Base-by-base conservation (phyloP, 352 stramenopile genomes). In the Phytophthora cactorum region DNA sequence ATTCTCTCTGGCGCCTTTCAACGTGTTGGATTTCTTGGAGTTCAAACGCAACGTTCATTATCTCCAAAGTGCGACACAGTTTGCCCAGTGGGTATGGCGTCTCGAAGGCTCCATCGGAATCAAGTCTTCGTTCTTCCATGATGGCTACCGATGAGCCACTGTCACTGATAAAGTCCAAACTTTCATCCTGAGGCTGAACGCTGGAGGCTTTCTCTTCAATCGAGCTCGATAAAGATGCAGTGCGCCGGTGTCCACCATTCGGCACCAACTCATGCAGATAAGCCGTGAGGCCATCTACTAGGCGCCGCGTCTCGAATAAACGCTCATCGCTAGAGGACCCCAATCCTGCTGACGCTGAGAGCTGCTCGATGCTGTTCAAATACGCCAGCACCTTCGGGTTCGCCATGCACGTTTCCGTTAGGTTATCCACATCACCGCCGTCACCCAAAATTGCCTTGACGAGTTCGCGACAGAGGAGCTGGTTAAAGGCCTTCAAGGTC, bases 401-500 rank as follows among this genome's bases (percentile, higher is more conserved):
- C 22, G 53, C 43, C 64, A 92, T 59, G 25, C 82, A 73, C 4
- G 50, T 51, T 27, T 91, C 78, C 4, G 82, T 53, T 32, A 73
- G 57, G 6, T 39, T 63, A 49, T 90, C 72, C 6, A 78, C 34
- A 27, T 75, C 53, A 7, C 75, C 63, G 1, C 57, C 52, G 5
- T 77, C 71, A 43, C 61, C 56, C 8, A 89, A 82, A 0, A 81
- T 74, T 27, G 79, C 74, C 53, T 86, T 92, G 14, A 94, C 65
- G 2, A 95, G 59, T 38, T 94, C 89, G 46, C 79, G 80, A 9
- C 81, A 82, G 1, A 96, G 57, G 12, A 96, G 45, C 4, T 81
- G 66, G 43, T 91, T 90, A 17, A 92, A 81, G 0, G 86, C 81
- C 52, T 90, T 89, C 32, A 93, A 58, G n/a, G 71, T 78, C 17